Evolutionary conservation across 441 rosid species (phyloP).

Genomic region (Kokia cookei): DNA sequence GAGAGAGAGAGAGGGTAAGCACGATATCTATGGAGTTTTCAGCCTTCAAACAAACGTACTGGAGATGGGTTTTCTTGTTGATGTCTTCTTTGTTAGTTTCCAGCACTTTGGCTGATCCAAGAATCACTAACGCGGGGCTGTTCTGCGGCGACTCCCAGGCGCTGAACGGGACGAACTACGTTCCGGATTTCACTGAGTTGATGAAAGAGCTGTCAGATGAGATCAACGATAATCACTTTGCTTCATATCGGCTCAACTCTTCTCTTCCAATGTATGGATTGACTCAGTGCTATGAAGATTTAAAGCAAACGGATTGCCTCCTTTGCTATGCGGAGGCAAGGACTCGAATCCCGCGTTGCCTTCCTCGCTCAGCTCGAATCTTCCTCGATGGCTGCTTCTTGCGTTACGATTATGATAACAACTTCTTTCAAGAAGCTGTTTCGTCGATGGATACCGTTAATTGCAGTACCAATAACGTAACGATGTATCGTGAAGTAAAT

Average conservation of each 20-base stretch:
- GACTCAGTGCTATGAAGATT: conserved; percentile 65
- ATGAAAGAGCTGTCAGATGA: conserved; percentile 46
- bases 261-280: conserved; percentile 31
- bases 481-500: background rate
- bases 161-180: conserved; percentile 5
- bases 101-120: conserved; percentile 33
- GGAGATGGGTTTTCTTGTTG: conserved; percentile 7
- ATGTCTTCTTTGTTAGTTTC: conserved; percentile 4
- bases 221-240: conserved; percentile 42
- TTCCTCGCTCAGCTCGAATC: conserved; percentile 53
- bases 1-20: background rate
- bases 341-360: conserved; percentile 72
- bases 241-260: conserved; percentile 31
- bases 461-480: conserved; percentile 31
- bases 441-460: conserved; percentile 28
- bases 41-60: background rate
- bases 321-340: conserved; percentile 68
- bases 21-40: background rate
- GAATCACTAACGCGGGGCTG: conserved; percentile 42
- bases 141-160: conserved; percentile 37
- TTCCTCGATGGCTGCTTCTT: conserved; percentile 82
- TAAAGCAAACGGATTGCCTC: conserved; percentile 69
- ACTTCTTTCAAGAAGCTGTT: conserved; percentile 47
- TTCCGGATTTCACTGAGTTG: conserved; percentile 48
- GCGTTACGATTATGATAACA: conserved; percentile 46